Evolutionary conservation across 495 filamentous ascomycete genomes (phyloP), one percentile per base, ranked within the genome.

Genomic region (Copromyces sp.): DNA sequence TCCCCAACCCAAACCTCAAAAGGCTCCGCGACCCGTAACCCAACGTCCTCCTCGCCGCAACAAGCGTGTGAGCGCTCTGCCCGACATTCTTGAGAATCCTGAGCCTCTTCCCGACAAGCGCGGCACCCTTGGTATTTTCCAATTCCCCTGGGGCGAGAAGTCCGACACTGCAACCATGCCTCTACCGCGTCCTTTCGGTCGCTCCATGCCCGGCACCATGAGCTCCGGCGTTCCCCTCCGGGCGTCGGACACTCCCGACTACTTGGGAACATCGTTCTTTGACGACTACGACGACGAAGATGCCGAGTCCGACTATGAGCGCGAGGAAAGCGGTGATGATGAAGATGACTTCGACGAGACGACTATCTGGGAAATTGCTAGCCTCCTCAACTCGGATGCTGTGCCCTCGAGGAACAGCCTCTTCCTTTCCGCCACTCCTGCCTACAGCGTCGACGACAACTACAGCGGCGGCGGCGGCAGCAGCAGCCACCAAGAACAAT

Each of bases 341-440:
- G 81, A 82, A 68, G 86, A 86, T 45, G 83, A 80, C 29, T 87
- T 88, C 61, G 86, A 88, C 72, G 86, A 88, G 74, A 82, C 79
- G 17, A 87, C 85, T 0, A 80, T 88, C 39, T 87, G 86, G 86
- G 86, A 87, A 75, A 88, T 88, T 79, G 86, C 86, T 73, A 86
- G 80, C 74, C 77, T 88, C 5, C 80, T 87, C 8, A 82, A 85
- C 71, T 77, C 83, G 17, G 81, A 83, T 38, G 75, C 81, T 12
- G 72, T 86, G 29, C 84, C 85, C 4, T 85, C 84, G 4, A 83
- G 81, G 71, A 75, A 84, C 40, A 87, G 82, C 76, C 75, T 86
- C 17, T 73, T 86, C 32, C 82, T 78, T 29, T 72, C 75, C 9
- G 32, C 76, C 29, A 59, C 42, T 5, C 69, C 78, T 20, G 73